Conservation (phyloP, 805 yeast species). For the Yamadazyma sp. region DNA sequence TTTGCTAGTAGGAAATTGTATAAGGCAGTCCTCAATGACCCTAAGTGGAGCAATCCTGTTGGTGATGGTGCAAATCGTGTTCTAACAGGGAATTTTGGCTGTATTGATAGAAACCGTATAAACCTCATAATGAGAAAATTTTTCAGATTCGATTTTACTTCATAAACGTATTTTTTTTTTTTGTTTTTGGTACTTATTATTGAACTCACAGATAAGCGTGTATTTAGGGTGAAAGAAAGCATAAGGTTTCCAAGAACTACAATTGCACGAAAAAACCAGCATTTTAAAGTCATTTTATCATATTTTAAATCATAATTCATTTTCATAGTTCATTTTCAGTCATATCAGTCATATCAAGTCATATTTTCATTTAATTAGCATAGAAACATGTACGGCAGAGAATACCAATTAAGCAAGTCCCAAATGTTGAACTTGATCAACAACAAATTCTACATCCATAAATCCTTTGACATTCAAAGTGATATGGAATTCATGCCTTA, state of each 20-base stretch:
- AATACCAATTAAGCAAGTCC: conserved; percentile 5
- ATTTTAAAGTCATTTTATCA: no score
- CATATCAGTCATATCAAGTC: no score
- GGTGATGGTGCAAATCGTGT: conserved; percentile 98
- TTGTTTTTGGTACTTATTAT: no score
- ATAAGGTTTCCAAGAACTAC: no score
- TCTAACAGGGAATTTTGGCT: conserved; percentile 58
- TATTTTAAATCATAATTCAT: no score
- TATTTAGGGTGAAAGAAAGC: no score
- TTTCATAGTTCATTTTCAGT: no score
- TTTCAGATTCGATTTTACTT: neutral
- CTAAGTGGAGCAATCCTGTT: conserved; percentile 91
- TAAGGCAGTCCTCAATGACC: conserved; percentile 89
- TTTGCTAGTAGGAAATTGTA: conserved; percentile 83
- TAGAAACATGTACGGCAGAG: no score
- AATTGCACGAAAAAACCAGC: no score
- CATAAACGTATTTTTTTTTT: no score
- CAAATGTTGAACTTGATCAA: conserved; percentile 30
- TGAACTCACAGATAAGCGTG: no score
- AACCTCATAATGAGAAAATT: conserved; percentile 10
- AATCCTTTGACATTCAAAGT: conserved; percentile 69
- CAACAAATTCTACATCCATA: conserved; percentile 55
- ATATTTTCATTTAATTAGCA: no score
- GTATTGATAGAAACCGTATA: conserved; percentile 17
- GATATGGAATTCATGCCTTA: conserved; percentile 58